phyloP scores from a whole-genome alignment of 2,329 filamentous ascomycete genomes.

The Aspergillus sp. region DNA sequence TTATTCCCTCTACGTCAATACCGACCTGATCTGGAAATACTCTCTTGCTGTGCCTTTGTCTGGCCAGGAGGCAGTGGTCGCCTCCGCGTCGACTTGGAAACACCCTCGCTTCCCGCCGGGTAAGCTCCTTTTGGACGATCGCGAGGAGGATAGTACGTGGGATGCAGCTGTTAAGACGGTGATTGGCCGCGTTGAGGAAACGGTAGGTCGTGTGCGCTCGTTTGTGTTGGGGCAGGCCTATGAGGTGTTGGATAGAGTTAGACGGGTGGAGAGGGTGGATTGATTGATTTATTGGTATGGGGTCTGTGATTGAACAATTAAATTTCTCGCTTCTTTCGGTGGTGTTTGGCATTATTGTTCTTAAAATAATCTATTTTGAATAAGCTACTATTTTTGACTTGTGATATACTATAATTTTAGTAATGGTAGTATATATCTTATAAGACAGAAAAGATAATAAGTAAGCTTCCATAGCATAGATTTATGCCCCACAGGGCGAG shows the following conservation, averaged over 20 bases:
- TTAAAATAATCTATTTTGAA: too few relatives aligned
- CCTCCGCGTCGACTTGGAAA: constrained; percentile 7
- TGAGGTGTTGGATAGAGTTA: constrained; percentile 19
- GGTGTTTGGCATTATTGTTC: too few relatives aligned
- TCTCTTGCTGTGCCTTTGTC: constrained; percentile 40
- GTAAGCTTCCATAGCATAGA: not conserved
- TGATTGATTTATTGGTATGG: constrained; percentile 1
- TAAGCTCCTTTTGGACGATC: constrained; percentile 34
- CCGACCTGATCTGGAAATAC: constrained; percentile 71
- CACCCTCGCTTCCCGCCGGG: constrained; percentile 32
- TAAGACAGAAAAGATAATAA: too few relatives aligned
- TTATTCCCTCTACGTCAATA: constrained; percentile 82
- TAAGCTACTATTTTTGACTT: too few relatives aligned
- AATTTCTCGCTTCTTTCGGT: too few relatives aligned
- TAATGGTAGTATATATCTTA: too few relatives aligned
- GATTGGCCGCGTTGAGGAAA: constrained; percentile 25
- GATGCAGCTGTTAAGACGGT: constrained; percentile 22
- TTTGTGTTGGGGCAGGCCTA: constrained; percentile 16
- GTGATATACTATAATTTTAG: too few relatives aligned
- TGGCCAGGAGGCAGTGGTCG: constrained; percentile 8
- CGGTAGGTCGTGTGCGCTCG: constrained; percentile 13
- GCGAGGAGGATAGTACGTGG: constrained; percentile 21
- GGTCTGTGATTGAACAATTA: too few relatives aligned
- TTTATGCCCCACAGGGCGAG: not conserved
- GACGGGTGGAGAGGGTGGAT: constrained; percentile 23